Conservation (phyloP, 345 rosid species). For the Eutrema yunnanense region DNA sequence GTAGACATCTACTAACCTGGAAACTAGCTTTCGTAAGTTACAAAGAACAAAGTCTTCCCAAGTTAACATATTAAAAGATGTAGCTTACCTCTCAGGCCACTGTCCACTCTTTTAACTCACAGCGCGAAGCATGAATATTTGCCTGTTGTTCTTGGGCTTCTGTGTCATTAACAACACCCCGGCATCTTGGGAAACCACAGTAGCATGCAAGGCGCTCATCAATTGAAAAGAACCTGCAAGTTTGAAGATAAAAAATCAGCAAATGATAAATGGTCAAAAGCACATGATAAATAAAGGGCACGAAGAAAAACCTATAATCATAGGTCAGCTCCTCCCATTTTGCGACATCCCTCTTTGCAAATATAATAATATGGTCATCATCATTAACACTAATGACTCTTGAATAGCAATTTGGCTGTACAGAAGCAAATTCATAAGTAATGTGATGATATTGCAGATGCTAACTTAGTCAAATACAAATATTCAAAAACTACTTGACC, state of each 20-base stretch:
- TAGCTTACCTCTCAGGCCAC: conserved; percentile 37
- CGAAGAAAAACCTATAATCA: conserved; percentile 68
- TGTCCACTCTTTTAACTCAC: conserved; percentile 73
- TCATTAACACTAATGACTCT: conserved; percentile 79
- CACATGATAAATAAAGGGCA: neutral
- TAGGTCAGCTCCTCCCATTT: conserved; percentile 96
- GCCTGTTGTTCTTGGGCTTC: conserved; percentile 84
- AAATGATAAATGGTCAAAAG: neutral
- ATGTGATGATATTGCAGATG: neutral
- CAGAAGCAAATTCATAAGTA: conserved; percentile 17
- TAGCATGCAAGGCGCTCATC: conserved; percentile 87
- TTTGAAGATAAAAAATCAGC: conserved; percentile 13
- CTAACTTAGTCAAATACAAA: neutral
- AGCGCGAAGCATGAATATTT: conserved; percentile 52
- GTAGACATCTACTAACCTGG: neutral
- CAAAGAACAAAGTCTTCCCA: neutral
- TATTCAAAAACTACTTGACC: conserved; percentile 8
- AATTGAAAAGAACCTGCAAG: conserved; percentile 79
- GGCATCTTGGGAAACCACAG: conserved; percentile 86
- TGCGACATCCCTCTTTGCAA: conserved; percentile 91
- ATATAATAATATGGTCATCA: conserved; percentile 86
- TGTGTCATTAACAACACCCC: conserved; percentile 91
- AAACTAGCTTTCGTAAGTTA: neutral
- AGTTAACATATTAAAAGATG: neutral
- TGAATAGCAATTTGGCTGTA: conserved; percentile 98